phyloP scores from a whole-genome alignment of 768 basidiomycete species.

The Tricholoma sp. region DNA sequence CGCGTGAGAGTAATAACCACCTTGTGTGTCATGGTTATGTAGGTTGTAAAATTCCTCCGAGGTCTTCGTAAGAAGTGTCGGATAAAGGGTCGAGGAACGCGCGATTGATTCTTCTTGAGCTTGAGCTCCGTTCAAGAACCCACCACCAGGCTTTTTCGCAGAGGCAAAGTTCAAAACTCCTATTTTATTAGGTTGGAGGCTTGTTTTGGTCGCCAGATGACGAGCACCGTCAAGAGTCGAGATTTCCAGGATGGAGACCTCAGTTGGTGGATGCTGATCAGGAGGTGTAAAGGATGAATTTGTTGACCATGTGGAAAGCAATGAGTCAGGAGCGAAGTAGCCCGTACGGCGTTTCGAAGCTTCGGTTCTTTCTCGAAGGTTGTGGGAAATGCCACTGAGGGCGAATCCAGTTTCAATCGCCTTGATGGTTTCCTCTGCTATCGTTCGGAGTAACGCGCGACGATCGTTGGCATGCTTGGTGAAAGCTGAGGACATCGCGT shows the following conservation, averaged over 20 bases:
- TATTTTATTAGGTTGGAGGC: constrained; percentile 27
- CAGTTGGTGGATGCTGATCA: constrained; percentile 11
- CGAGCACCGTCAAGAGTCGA: constrained; percentile 62
- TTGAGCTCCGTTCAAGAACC: constrained; percentile 65
- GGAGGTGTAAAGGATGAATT: constrained; percentile 33
- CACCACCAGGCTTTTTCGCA: constrained; percentile 71
- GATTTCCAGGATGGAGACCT: constrained; percentile 51
- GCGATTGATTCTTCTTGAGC: constrained; percentile 83
- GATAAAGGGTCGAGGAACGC: constrained; percentile 66
- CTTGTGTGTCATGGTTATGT: constrained; percentile 44
- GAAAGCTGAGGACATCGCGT: not conserved
- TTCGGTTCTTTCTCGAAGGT: constrained; percentile 20
- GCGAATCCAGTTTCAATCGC: constrained; percentile 42
- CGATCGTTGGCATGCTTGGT: constrained; percentile 19
- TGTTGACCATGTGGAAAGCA: constrained; percentile 43
- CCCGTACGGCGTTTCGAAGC: constrained; percentile 37
- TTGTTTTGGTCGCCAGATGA: constrained; percentile 23
- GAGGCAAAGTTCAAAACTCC: constrained; percentile 77
- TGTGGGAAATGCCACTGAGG: constrained; percentile 24
- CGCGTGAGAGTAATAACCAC: constrained; percentile 69
- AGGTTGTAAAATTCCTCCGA: constrained; percentile 58
- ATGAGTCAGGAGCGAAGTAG: constrained; percentile 47
- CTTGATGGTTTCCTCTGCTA: constrained; percentile 47
- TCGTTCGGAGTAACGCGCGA: constrained; percentile 28
- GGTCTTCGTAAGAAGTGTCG: constrained; percentile 49